These are phyloP conservation scores for Kokia cookei DNA, from an alignment of 441 rosid genomes.

Conservation along the genomic window DNA sequence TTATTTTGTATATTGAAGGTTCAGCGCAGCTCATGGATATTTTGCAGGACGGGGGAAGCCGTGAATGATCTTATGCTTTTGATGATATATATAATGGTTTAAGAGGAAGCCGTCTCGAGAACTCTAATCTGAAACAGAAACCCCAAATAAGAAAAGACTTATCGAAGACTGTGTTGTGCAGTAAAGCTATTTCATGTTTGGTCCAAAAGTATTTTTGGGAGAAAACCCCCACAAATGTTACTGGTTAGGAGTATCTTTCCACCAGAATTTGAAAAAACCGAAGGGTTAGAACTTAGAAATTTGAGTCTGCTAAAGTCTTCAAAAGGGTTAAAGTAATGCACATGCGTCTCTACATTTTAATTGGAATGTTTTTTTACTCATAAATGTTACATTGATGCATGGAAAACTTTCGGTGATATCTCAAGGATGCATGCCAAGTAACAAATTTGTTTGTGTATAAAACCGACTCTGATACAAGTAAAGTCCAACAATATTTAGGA, in stretches of 20 bases:
- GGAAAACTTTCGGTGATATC: no score
- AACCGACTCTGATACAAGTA: background rate
- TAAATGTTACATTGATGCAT: background rate
- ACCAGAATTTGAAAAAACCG: background rate
- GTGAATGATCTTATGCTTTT: slow-evolving; percentile 11
- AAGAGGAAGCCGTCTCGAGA: slow-evolving; percentile 7
- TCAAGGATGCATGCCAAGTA: no score
- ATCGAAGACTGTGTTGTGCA: background rate
- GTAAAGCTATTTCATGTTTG: slow-evolving; percentile 7
- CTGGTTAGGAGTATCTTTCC: slow-evolving; percentile 3
- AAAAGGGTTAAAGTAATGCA: slow-evolving; percentile 1
- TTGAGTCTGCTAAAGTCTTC: background rate
- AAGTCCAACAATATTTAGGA: background rate
- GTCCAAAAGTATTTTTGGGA: slow-evolving; percentile 3
- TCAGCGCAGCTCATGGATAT: slow-evolving; percentile 9
- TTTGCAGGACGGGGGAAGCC: background rate
- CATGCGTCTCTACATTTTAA: background rate
- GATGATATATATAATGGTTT: background rate
- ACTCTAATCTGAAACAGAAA: slow-evolving; percentile 25
- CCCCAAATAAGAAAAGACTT: background rate
- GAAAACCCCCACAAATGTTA: background rate
- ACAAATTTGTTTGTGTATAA: no score
- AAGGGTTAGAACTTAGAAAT: background rate
- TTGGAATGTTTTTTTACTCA: background rate
- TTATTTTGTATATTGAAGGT: background rate